Evolutionary conservation across 2,329 filamentous ascomycete genomes (phyloP), one percentile per base, ranked within the genome.

Genomic region (Pyrenophora tritici-repentis): DNA sequence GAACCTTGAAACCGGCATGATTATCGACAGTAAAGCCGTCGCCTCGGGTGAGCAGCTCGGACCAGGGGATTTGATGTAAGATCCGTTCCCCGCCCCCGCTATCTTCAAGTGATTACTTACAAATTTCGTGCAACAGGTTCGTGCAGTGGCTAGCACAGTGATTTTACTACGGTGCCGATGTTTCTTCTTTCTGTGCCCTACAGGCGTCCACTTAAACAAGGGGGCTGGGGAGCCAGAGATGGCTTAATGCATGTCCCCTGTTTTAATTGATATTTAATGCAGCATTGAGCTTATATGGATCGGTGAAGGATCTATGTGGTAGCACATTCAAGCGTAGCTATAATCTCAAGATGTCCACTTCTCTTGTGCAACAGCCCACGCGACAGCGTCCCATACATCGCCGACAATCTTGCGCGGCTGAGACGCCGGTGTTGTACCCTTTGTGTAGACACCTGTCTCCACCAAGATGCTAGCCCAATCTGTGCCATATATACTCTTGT

Each of bases 381-480:
- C 78, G 4, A 96, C 89, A 9, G 89, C 91, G 58, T 86, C 85
- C 62, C 83, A 81, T 3, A 96, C 91, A 75, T 93, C 86, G 32
- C 89, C 82, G 17, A 88, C 85, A 55, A 91, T 85, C 20, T 81
- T 81, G 42, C 79, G 81, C 6, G 90, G 90, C 61, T 76, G 76
- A 69, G 84, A 81, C 16, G 79, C 79, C 12, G 89, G 88, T 59
- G 70, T 71, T 13, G 72, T 74, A 0, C 79, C 81, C 37, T 81
- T 77, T 24, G 71, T 70, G 75, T 88, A 95, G 1, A 96, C 91
- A 0, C 91, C 91, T 7, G 89, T 96, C 61, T 85, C 81, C 22
- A 96, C 88, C 51, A 96, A 76, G 14, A 95, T 82, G 36, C 88
- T 88, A 34, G 81, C 77, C 91, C 92, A 96, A 51, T 85, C 78